Evolutionary conservation across 495 filamentous ascomycete genomes (phyloP).

Genomic region (Haplographium delicatum): DNA sequence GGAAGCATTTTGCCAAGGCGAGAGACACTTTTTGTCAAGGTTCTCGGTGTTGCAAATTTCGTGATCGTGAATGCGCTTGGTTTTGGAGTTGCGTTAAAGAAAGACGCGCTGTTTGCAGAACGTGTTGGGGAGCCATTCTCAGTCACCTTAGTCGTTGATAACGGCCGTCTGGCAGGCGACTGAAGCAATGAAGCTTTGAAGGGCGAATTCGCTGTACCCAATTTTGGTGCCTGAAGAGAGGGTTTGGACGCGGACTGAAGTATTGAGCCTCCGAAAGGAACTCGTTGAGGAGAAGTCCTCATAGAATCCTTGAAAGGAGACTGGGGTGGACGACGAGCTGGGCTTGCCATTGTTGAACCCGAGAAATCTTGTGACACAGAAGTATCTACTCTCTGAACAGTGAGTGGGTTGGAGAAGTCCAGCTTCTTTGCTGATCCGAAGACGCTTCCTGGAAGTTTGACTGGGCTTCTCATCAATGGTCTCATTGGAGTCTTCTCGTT

Average conservation of each 20-base stretch:
- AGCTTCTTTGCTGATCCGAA: constrained; percentile 27
- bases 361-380: constrained; percentile 17
- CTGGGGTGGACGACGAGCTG: constrained; percentile 39
- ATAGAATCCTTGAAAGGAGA: constrained; percentile 45
- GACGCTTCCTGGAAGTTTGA: constrained; percentile 31
- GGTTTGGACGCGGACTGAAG: constrained; percentile 24
- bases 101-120: not conserved
- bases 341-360: constrained; percentile 35
- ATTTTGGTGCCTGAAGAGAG: constrained; percentile 13
- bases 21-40: constrained; percentile 18
- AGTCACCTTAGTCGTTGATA: constrained; percentile 36
- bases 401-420: constrained; percentile 20
- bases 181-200: constrained; percentile 39
- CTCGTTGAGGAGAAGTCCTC: constrained; percentile 40
- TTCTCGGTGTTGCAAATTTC: constrained; percentile 22
- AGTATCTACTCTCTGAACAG: constrained; percentile 4
- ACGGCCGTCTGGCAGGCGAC: constrained; percentile 43
- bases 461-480: constrained; percentile 42
- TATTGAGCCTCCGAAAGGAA: constrained; percentile 10
- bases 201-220: constrained; percentile 21
- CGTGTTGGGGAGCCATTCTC: constrained; percentile 27
- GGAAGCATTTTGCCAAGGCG: constrained; percentile 19
- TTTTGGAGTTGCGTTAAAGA: constrained; percentile 19
- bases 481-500: constrained; percentile 43
- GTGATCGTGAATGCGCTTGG: constrained; percentile 23